phyloP scores from a whole-genome alignment of 441 rosid species.

The Daphne laureola region DNA sequence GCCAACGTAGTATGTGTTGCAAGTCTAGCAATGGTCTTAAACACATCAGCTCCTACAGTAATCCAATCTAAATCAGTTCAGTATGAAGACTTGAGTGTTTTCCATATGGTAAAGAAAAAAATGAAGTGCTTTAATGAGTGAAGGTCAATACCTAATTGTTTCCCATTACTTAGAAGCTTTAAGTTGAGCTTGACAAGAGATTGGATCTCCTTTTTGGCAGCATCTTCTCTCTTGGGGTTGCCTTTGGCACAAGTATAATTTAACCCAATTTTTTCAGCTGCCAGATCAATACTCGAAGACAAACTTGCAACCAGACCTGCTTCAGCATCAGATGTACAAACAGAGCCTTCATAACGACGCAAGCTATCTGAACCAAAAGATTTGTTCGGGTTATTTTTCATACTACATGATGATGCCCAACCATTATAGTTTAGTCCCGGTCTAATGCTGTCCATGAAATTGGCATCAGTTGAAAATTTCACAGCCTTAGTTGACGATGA shows the following conservation, averaged over 20 bases:
- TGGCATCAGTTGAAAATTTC: conserved; percentile 8
- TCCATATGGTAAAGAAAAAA: not conserved
- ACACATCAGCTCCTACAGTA: conserved; percentile 29
- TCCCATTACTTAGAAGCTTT: conserved; percentile 32
- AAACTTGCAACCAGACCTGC: conserved; percentile 6
- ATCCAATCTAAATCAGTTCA: not conserved
- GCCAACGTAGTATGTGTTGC: conserved; percentile 46
- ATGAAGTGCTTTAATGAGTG: not conserved
- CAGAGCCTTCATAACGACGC: conserved; percentile 9
- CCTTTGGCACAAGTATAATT: conserved; percentile 10
- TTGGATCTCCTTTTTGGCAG: conserved; percentile 41
- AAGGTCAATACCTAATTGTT: conserved; percentile 28
- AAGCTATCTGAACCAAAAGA: conserved; percentile 10
- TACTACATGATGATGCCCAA: not conserved
- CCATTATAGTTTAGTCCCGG: not conserved
- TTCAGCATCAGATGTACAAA: conserved; percentile 10
- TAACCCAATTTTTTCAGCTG: conserved; percentile 6
- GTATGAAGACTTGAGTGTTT: no score
- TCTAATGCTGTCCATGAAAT: not conserved
- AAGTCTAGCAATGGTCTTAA: conserved; percentile 42
- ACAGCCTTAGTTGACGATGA: conserved; percentile 5
- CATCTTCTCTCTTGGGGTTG: conserved; percentile 13
- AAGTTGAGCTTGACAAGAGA: conserved; percentile 52
- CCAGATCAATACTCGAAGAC: conserved; percentile 2
- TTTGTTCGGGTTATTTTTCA: conserved; percentile 6